A percentile compares a stretch with the other conserved stretches of the same genome.
These are phyloP conservation scores for Ceratocystis ficicola DNA, from an alignment of 2,329 filamentous ascomycete genomes.

Conservation along the genomic window DNA sequence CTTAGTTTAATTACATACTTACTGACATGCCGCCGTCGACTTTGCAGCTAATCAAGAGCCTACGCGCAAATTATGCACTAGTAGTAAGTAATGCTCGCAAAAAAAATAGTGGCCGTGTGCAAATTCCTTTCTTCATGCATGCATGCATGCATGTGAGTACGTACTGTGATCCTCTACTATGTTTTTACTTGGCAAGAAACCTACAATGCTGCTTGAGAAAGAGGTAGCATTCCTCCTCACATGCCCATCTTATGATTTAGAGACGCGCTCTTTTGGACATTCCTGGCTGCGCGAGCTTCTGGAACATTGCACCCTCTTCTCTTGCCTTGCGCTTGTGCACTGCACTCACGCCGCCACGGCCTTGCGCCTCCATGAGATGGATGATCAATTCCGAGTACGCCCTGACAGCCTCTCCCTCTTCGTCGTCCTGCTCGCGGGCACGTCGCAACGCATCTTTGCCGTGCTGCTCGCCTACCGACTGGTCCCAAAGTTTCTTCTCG, in stretches of 20 bases:
- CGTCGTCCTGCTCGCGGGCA: slow-evolving; percentile 39
- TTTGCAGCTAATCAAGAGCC: background rate
- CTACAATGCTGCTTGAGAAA: background rate
- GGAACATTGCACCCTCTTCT: slow-evolving; percentile 16
- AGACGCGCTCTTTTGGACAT: slow-evolving; percentile 11
- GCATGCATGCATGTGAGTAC: background rate
- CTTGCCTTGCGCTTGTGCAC: slow-evolving; percentile 16
- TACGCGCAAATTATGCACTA: background rate
- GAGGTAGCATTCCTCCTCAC: background rate
- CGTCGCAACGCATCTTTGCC: slow-evolving; percentile 43
- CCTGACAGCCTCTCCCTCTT: slow-evolving; percentile 46
- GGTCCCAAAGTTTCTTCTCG: slow-evolving; percentile 41
- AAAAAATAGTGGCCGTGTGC: background rate
- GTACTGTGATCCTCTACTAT: slow-evolving; percentile 13
- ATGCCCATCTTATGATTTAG: background rate
- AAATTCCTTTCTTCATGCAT: slow-evolving; percentile 1
- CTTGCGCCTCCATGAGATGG: slow-evolving; percentile 33
- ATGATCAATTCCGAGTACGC: slow-evolving; percentile 49
- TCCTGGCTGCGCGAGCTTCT: slow-evolving; percentile 11
- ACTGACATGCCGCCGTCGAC: background rate
- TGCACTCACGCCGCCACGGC: slow-evolving; percentile 13
- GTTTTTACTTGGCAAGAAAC: background rate
- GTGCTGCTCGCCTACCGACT: slow-evolving; percentile 44
- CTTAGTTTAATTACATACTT: background rate
- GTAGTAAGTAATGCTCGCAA: background rate